Evolutionary conservation across 352 stramenopile genomes (phyloP).

Genomic region (Globisporangium splendens): DNA sequence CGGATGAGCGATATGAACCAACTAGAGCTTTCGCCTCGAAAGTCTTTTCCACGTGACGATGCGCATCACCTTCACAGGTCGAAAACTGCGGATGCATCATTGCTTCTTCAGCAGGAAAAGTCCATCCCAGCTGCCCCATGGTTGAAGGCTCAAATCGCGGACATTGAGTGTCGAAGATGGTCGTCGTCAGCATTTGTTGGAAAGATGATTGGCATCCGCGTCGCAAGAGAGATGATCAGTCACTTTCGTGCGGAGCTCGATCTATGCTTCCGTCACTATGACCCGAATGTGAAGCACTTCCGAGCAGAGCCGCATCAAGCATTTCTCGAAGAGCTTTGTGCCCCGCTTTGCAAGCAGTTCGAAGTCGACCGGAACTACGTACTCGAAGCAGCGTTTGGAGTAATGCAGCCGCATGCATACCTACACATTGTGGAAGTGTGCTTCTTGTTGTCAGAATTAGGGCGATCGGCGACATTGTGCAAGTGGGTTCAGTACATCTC

Average conservation of each 20-base stretch:
- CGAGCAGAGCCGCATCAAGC: conserved; percentile 37
- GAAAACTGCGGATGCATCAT: conserved; percentile 46
- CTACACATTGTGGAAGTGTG: conserved; percentile 82
- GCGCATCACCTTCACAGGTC: conserved; percentile 28
- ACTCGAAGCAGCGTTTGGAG: conserved; percentile 67
- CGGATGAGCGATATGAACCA: conserved; percentile 42
- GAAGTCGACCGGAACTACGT: conserved; percentile 78
- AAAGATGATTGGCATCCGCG: conserved; percentile 84
- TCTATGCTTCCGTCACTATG: conserved; percentile 34
- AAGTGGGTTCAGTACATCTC: conserved; percentile 85
- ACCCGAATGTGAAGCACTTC: conserved; percentile 20
- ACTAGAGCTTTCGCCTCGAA: conserved; percentile 4
- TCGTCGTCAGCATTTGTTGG: conserved; percentile 83
- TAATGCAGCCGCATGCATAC: conserved; percentile 79
- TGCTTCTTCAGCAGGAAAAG: conserved; percentile 33
- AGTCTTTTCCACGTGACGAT: conserved; percentile 5
- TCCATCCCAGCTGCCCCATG: conserved; percentile 42
- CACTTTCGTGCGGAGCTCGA: conserved; percentile 71
- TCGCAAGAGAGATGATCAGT: conserved; percentile 83
- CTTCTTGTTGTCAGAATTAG: conserved; percentile 69
- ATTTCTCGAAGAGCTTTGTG: conserved; percentile 74
- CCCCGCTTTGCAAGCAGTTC: conserved; percentile 73
- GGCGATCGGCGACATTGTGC: conserved; percentile 41
- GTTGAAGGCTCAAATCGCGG: conserved; percentile 79
- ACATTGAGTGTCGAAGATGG: conserved; percentile 83